Conservation (phyloP, 2,329 filamentous ascomycete genomes). For the Xylariales sp. region DNA sequence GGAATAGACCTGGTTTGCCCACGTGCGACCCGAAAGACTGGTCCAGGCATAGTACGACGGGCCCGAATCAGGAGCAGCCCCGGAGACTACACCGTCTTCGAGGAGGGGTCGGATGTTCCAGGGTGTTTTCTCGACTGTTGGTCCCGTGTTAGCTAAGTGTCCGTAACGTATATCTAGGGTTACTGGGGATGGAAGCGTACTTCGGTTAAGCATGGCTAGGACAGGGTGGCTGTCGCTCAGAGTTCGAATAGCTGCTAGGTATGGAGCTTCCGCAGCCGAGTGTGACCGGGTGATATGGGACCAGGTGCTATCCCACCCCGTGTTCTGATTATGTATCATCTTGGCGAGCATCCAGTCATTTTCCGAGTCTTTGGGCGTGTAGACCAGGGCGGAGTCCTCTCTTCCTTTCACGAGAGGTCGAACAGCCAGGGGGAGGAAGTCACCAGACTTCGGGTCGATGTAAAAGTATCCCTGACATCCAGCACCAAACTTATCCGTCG, state of each 20-base stretch:
- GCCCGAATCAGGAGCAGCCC: conserved; percentile 46
- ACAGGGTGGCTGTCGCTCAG: conserved; percentile 60
- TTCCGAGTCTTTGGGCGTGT: conserved; percentile 57
- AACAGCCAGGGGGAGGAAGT: conserved; percentile 62
- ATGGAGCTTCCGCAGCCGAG: conserved; percentile 56
- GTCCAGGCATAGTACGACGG: conserved; percentile 50
- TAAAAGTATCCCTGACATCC: conserved; percentile 61
- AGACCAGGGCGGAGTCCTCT: conserved; percentile 54
- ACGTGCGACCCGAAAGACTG: conserved; percentile 48
- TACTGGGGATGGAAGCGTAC: conserved; percentile 40
- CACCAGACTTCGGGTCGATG: conserved; percentile 52
- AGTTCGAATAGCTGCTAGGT: conserved; percentile 59
- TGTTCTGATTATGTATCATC: conserved; percentile 61
- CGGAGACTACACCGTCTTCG: conserved; percentile 44
- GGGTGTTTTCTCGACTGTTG: conserved; percentile 48
- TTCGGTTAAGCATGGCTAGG: conserved; percentile 52
- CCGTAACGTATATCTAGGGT: not conserved
- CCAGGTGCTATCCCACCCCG: conserved; percentile 59
- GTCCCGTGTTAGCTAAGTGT: conserved; percentile 17
- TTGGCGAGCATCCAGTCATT: conserved; percentile 65
- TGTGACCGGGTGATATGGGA: conserved; percentile 59
- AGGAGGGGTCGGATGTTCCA: conserved; percentile 50
- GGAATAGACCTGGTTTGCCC: conserved; percentile 32
- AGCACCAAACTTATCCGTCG: conserved; percentile 51
- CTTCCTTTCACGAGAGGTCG: conserved; percentile 53